Percentiles rank a stretch among this genome's conserved stretches.
These are phyloP conservation scores for Xylogone sp. DNA, from an alignment of 2,329 filamentous ascomycete genomes.

Conservation along the genomic window DNA sequence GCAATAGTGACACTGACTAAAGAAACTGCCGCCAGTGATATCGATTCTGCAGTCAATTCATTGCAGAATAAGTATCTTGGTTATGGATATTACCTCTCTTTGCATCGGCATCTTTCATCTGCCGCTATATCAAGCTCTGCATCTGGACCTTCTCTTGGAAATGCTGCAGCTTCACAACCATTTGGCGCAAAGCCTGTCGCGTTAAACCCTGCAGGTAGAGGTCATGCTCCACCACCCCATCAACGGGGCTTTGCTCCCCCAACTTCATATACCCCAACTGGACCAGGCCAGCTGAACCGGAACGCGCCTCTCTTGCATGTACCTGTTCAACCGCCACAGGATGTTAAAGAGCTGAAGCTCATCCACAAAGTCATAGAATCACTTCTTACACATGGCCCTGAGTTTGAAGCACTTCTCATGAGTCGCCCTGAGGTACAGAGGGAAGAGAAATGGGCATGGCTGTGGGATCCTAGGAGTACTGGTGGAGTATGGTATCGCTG, in stretches of 20 bases:
- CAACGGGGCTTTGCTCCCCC: conserved; percentile 73
- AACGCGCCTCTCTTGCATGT: conserved; percentile 55
- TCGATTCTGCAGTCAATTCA: conserved; percentile 73
- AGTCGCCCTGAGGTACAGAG: conserved; percentile 75
- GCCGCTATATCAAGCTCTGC: conserved; percentile 53
- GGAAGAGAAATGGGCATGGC: conserved; percentile 89
- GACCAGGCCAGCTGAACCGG: conserved; percentile 26
- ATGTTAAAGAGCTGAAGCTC: conserved; percentile 73
- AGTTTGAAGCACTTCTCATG: conserved; percentile 93
- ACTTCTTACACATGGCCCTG: conserved; percentile 73
- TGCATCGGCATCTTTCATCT: conserved; percentile 81
- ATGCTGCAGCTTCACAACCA: conserved; percentile 51
- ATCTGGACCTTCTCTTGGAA: conserved; percentile 36
- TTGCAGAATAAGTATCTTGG: conserved; percentile 84
- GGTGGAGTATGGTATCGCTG: conserved; percentile 91
- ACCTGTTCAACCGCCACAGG: conserved; percentile 69
- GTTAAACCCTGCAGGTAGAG: conserved; percentile 36
- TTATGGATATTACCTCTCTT: conserved; percentile 74
- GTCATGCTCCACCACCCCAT: conserved; percentile 45
- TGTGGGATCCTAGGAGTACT: conserved; percentile 79
- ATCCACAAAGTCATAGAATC: conserved; percentile 87
- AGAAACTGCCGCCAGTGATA: conserved; percentile 77
- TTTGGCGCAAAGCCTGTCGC: conserved; percentile 72
- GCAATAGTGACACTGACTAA: conserved; percentile 79
- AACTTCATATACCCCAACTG: conserved; percentile 56